Percentiles rank a stretch among this genome's conserved stretches.
Evolutionary conservation across 306 rosid genomes (phyloP).

Genomic region (Sicyos baderoa): DNA sequence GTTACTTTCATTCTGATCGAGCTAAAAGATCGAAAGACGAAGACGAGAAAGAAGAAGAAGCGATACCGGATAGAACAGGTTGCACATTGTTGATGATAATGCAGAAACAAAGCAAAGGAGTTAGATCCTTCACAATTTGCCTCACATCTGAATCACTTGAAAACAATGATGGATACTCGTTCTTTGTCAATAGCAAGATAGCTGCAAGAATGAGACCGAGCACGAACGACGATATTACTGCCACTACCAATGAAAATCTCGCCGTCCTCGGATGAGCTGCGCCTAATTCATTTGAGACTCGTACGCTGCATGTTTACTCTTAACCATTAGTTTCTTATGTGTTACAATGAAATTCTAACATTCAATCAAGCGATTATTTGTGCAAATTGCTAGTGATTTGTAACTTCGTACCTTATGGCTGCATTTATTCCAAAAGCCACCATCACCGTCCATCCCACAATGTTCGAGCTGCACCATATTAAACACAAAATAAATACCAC

Average conservation of each 20-base stretch:
- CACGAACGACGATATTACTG: slow-evolving; percentile 35
- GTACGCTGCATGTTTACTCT: not conserved
- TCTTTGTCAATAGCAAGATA: slow-evolving; percentile 29
- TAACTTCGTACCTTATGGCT: slow-evolving; percentile 43
- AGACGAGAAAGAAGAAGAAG: too few relatives aligned
- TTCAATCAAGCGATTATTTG: too few relatives aligned
- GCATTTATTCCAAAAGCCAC: slow-evolving; percentile 54
- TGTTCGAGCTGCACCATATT: slow-evolving; percentile 47
- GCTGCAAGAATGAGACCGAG: slow-evolving; percentile 34
- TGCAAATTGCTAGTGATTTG: not conserved
- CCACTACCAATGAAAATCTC: slow-evolving; percentile 59
- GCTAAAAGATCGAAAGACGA: too few relatives aligned
- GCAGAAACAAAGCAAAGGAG: slow-evolving; percentile 58
- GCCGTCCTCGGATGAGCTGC: slow-evolving; percentile 83
- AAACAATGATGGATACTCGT: slow-evolving; percentile 49
- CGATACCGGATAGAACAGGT: slow-evolving; percentile 71
- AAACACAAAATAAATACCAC: slow-evolving; percentile 1
- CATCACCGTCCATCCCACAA: slow-evolving; percentile 69
- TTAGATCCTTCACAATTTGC: slow-evolving; percentile 42
- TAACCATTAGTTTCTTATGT: not conserved
- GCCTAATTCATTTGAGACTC: slow-evolving; percentile 84
- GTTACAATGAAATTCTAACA: not conserved
- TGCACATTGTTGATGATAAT: slow-evolving; percentile 67
- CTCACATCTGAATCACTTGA: slow-evolving; percentile 41
- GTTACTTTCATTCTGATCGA: too few relatives aligned